phyloP scores from a whole-genome alignment of 148 eudicot genomes.

The Dianthus caryophyllus region DNA sequence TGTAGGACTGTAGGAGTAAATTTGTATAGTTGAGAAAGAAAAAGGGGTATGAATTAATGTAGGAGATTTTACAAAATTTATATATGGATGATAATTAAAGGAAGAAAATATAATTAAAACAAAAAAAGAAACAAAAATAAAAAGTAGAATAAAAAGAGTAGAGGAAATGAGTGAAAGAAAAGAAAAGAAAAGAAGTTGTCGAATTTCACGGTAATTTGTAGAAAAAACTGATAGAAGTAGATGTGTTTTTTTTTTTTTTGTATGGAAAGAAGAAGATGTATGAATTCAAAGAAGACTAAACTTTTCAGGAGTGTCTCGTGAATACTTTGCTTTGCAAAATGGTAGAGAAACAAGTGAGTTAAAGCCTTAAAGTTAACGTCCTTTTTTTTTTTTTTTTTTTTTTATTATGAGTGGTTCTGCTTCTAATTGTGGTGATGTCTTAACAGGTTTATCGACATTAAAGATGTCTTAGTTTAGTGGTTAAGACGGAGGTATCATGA shows the following conservation, averaged over 20 bases:
- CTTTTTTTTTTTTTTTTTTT: too few relatives aligned
- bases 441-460: too few relatives aligned
- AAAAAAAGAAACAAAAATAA: neutral
- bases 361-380: too few relatives aligned
- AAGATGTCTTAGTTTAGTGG: too few relatives aligned
- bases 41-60: neutral
- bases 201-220: slow-evolving; percentile 30
- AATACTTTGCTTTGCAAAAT: too few relatives aligned
- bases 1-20: neutral
- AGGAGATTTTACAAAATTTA: slow-evolving; percentile 7
- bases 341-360: too few relatives aligned
- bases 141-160: slow-evolving; percentile 5
- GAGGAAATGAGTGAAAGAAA: slow-evolving; percentile 15
- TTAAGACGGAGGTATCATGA: too few relatives aligned
- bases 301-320: slow-evolving; percentile 68
- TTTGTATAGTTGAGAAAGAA: neutral
- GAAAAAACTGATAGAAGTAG: slow-evolving; percentile 19
- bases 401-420: too few relatives aligned
- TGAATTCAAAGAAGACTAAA: slow-evolving; percentile 30
- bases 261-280: slow-evolving; percentile 12
- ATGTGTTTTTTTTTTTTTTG: neutral
- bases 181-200: slow-evolving; percentile 7
- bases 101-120: slow-evolving; percentile 13
- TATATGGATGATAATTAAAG: slow-evolving; percentile 25
- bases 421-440: too few relatives aligned